Base-by-base conservation (phyloP, 2,329 filamentous ascomycete genomes). In the Pseudogymnoascus sp. region DNA sequence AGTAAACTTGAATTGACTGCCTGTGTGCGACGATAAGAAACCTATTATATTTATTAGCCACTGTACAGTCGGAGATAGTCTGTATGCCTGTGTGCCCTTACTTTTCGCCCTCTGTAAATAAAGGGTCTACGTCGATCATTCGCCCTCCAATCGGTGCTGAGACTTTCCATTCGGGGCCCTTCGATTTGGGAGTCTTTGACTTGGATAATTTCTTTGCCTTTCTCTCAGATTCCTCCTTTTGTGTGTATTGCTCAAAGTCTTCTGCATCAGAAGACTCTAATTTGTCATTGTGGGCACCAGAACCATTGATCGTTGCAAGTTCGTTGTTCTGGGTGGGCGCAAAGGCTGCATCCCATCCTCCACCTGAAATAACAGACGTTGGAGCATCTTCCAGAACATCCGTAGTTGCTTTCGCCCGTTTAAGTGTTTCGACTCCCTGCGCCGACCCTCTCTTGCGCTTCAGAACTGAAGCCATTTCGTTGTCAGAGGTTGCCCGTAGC, bases 1-100 rank as follows among this genome's bases (percentile, higher is more conserved):
- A 89, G 75, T 95, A 96, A 26, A 96, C 82, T 73, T 92, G 89
- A 62, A 97, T 80, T 8, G 88, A 87, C 29, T 84, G 87, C 65
- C 86, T 83, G 70, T 91, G 90, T 33, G 88, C 84, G 63, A 96
- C 74, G 64, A 97, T 86, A 40, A 97, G 74, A 75, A 88, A 82
- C 72, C 90, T 70, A 70, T 77, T 66, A 16, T 38, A 38, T 29
- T 59, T 53, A 64, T 33, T 47, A 44, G 37, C 35, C 13, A 24
- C 21, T 44, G 42, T 13, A 38, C 1, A 62, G 13, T n/a, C 14
- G 2, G 16, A 61, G 26, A 33, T 11, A 47, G 24, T 50, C 16
- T 44, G 24, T 19, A 19, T 19, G 19, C 19, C 19, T 19, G 21
- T 19, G 13, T 33, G 38, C 33, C 38, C 37, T 72, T 75, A 87